Conservation (phyloP, 768 basidiomycete genomes). For the Leucosporidium creatinivorum region DNA sequence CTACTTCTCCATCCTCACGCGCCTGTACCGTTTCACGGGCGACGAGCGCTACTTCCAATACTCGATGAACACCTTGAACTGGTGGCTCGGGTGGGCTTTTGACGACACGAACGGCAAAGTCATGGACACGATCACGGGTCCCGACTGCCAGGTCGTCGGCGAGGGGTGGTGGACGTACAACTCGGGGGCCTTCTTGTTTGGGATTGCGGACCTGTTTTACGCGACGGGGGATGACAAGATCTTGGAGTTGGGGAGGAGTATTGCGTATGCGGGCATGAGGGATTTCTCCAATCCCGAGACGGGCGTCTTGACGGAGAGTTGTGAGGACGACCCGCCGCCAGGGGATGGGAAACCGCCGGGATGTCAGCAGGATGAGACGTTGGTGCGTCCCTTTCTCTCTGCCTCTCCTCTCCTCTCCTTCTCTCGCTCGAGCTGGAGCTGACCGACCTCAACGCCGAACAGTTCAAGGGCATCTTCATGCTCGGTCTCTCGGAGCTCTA, state of each 20-base stretch:
- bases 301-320: conserved; percentile 9
- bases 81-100: conserved; percentile 19
- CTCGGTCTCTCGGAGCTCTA: conserved; percentile 18
- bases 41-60: conserved; percentile 4
- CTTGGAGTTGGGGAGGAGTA: conserved; percentile 11
- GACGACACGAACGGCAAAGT: conserved; percentile 11
- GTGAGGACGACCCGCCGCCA: conserved; percentile 15
- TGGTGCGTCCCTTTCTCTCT: background rate
- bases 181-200: conserved; percentile 15
- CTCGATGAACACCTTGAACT: conserved; percentile 20
- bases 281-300: conserved; percentile 1
- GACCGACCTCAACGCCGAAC: background rate
- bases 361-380: conserved; percentile 17
- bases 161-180: conserved; percentile 20
- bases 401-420: background rate
- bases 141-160: background rate
- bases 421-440: background rate
- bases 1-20: conserved; percentile 16
- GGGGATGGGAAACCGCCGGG: conserved; percentile 1
- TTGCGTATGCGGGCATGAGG: conserved; percentile 18
- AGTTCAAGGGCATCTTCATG: conserved; percentile 23
- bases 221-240: conserved; percentile 9
- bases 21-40: conserved; percentile 16
- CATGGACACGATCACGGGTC: conserved; percentile 11
- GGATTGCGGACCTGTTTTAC: conserved; percentile 16